Base-by-base conservation (phyloP, 139 green algal species). In the Mesostigma viride region DNA sequence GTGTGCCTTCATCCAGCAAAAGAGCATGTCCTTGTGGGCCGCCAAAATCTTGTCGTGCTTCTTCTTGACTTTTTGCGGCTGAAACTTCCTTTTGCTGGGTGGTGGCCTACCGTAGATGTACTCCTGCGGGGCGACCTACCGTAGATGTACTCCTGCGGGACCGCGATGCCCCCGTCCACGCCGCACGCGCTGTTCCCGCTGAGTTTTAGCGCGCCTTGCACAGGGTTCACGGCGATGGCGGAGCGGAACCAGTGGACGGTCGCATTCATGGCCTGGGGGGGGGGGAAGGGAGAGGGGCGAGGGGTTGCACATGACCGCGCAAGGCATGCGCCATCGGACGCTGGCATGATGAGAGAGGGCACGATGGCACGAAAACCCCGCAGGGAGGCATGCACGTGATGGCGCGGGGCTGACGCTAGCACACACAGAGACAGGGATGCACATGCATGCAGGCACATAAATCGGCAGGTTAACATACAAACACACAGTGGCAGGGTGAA, bases 111-210 rank as follows among this genome's bases (percentile, higher is more conserved):
- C 35, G 63, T 62, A 11, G 45, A 62, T 22, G 46, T 63, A 69
- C 17, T 27, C 8, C 17, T 33, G 34, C n/a, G n/a, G n/a, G n/a
- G n/a, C n/a, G n/a, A n/a, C n/a, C n/a, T n/a, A n/a, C n/a, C n/a
- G n/a, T n/a, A n/a, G n/a, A n/a, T n/a, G n/a, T n/a, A n/a, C n/a
- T n/a, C n/a, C n/a, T n/a, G n/a, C 14, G 63, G 63, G 6, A 69
- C 17, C 27, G 67, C 6, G 6, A 69, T 33, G 5, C 63, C 63
- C 4, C 63, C 63, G 28, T 69, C 63, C 46, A 56, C 8, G 6
- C 63, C 63, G 26, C 63, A 69, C 45, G 63, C 63, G 17, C 35
- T 64, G 28, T 69, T 56, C 27, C 63, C 35, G 8, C 17, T 56
- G 27, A 69, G 46, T 6, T 30, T 20, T 20, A 69, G 46, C 14